Conservation (phyloP, 176 grass and related monocot genomes). For the Triticum aestivum region IWGSC_CS_RefSeq_v2.1 NC_057809.1:585004905-585005404, state of each 20-base stretch:
- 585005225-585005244: neutral
- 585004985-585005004: neutral
- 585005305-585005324: no score
- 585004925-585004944: neutral
- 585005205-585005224: neutral
- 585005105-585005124: neutral
- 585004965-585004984: neutral
- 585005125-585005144: no score
- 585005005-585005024: neutral
- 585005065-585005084: slow-evolving; percentile 5
- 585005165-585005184: neutral
- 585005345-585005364: no score
- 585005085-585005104: neutral
- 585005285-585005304: no score
- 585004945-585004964: neutral
- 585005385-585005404: no score
- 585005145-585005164: neutral
- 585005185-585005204: neutral
- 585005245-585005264: neutral
- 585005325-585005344: no score
- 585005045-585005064: neutral
- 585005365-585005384: no score
- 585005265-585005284: neutral
- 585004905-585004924: no score
- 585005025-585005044: neutral